Evolutionary conservation across 768 basidiomycete species (phyloP), one percentile per base, ranked within the genome.

Genomic region (Boletus insuetus): DNA sequence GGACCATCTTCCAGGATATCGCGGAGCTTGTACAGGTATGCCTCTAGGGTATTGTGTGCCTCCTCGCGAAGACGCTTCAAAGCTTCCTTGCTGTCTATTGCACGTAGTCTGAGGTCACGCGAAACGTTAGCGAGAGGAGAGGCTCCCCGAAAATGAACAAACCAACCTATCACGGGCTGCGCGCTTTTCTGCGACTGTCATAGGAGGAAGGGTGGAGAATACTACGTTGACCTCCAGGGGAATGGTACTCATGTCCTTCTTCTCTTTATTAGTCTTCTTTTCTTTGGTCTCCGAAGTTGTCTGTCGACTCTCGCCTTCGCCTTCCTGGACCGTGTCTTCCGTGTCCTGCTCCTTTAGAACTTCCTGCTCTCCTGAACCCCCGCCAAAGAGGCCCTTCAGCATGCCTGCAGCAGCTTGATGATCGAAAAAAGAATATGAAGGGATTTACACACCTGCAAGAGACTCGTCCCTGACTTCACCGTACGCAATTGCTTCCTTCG

Each of bases 21-120:
- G 20, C 91, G 86, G 34, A 97, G 73, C 56, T 87, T 82, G 75
- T 99, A 99, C n/a, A 98, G 73, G 67, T 97, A 97, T 32, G 87
- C 84, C 71, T 99, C 97, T 49, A 99, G 83, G 24, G 82, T 78
- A 72, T 99, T 99, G 31, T 88, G 80, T 3, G 93, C 92, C 69
- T 98, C 97, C 64, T 95, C 95, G 32, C 85, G 85, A 50, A 84
- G 83, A 32, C 77, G 79, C 69, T 91, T 93, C 17, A 85, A 81
- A 3, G 78, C 74, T 74, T 98, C 95, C 51, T 87, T 85, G 8
- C 76, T 69, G 61, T 96, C 91, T 55, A 96, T 78, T 11, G 85
- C 83, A 13, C 87, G 82, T 12, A 99, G 77, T 68, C 95, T 97
- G 58, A 35, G 22, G 20, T 24, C 39, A 46, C 12, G 26, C 60